A percentile compares a stretch with the other conserved stretches of the same genome.
These are phyloP conservation scores for Erucastrum elatum DNA, from an alignment of 345 rosid species.

Conservation along the genomic window DNA sequence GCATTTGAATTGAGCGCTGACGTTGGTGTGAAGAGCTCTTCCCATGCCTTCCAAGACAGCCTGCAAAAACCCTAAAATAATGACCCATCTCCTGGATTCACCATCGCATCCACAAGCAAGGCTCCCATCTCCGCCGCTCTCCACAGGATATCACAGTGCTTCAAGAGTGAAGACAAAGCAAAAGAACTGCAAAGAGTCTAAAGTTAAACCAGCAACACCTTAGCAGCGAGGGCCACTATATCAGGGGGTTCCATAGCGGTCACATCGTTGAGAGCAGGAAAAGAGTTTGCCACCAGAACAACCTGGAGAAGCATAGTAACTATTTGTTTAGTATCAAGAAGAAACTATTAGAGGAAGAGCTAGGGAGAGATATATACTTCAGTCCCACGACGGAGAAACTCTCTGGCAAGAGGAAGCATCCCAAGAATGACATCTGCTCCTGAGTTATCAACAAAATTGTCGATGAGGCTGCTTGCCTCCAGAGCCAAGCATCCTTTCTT, in stretches of 20 bases:
- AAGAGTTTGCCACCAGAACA: slow-evolving; percentile 95
- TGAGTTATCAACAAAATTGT: slow-evolving; percentile 96
- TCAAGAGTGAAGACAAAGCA: slow-evolving; percentile 28
- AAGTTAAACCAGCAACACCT: slow-evolving; percentile 47
- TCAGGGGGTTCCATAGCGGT: slow-evolving; percentile 99
- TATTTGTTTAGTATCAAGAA: background rate
- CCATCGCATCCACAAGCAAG: slow-evolving; percentile 95
- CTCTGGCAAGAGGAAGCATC: slow-evolving; percentile 98
- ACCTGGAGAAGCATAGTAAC: slow-evolving; percentile 57
- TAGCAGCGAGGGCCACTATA: slow-evolving; percentile 94
- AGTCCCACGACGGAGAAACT: slow-evolving; percentile 90
- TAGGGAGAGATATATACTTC: slow-evolving; percentile 53
- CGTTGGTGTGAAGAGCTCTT: slow-evolving; percentile 91
- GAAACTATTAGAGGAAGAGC: background rate
- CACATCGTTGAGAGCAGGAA: slow-evolving; percentile 91
- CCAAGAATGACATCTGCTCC: slow-evolving; percentile 95
- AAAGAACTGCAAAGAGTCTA: background rate
- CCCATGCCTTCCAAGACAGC: slow-evolving; percentile 98
- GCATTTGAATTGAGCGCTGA: slow-evolving; percentile 75
- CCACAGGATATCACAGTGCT: slow-evolving; percentile 95
- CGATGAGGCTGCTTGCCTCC: slow-evolving; percentile 61
- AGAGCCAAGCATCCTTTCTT: slow-evolving; percentile 82
- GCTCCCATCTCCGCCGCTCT: slow-evolving; percentile 97
- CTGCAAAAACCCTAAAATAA: slow-evolving; percentile 46
- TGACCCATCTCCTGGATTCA: slow-evolving; percentile 53